These are phyloP conservation scores for Penicillium paxilli DNA, from an alignment of 495 filamentous ascomycete species.

Conservation along the genomic window DNA sequence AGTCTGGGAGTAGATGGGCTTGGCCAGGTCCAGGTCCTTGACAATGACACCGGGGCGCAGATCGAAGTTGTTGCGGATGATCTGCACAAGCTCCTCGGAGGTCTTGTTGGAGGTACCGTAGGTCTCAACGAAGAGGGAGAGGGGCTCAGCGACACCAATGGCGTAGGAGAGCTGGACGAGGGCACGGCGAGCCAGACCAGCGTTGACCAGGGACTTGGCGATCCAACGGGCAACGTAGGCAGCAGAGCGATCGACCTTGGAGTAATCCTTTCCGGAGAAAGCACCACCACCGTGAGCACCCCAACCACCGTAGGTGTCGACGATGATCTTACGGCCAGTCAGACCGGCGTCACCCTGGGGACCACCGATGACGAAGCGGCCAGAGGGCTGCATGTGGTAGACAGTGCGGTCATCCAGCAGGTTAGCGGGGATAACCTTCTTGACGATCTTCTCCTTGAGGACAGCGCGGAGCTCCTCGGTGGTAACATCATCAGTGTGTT, in stretches of 20 bases:
- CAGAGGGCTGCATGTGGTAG: conserved; percentile 98
- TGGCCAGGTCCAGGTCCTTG: conserved; percentile 90
- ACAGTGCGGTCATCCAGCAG: conserved; percentile 89
- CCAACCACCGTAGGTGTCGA: conserved; percentile 99
- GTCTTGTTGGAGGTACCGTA: conserved; percentile 69
- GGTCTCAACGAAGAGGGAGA: conserved; percentile 73
- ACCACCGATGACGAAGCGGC: conserved; percentile 97
- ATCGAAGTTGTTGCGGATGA: conserved; percentile 95
- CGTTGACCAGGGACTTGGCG: conserved; percentile 92
- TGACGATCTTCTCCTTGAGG: conserved; percentile 96
- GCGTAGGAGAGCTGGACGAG: conserved; percentile 98
- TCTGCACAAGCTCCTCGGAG: conserved; percentile 89
- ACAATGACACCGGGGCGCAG: conserved; percentile 97
- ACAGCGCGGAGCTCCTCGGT: conserved; percentile 92
- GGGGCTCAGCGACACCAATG: conserved; percentile 96
- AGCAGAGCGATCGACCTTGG: conserved; percentile 98
- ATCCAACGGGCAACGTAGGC: conserved; percentile 98
- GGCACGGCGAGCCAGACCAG: conserved; percentile 84
- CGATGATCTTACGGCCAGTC: conserved; percentile 99
- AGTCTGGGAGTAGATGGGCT: conserved; percentile 97
- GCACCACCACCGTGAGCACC: conserved; percentile 99
- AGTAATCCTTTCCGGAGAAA: conserved; percentile 99
- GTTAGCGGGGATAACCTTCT: conserved; percentile 86
- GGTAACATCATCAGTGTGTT: conserved; percentile 86
- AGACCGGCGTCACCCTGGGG: conserved; percentile 99